Evolutionary conservation across 495 filamentous ascomycete species (phyloP).

Genomic region (Penicillium alfredii): DNA sequence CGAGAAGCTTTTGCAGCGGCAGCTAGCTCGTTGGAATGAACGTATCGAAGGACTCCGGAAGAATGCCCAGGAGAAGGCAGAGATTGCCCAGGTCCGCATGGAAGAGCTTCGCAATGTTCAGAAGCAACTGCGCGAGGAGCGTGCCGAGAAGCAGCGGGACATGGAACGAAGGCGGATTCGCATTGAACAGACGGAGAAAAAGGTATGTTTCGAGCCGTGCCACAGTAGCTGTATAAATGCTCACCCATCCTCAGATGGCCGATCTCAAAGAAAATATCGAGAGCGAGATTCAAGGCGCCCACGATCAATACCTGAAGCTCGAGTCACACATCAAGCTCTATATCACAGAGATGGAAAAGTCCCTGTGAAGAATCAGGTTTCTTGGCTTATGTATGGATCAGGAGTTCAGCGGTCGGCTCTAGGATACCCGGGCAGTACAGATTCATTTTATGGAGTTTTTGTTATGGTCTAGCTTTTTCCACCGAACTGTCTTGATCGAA

Average conservation of each 20-base stretch:
- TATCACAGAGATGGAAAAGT: conserved; percentile 98
- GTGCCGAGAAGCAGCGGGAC: conserved; percentile 75
- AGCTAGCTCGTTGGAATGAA: conserved; percentile 75
- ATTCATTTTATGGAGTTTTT: conserved; percentile 23
- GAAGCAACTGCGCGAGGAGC: conserved; percentile 74
- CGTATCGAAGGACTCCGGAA: conserved; percentile 74
- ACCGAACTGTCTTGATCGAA: conserved; percentile 33
- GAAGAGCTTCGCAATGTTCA: conserved; percentile 80
- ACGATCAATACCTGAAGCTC: conserved; percentile 92
- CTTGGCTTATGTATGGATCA: conserved; percentile 22
- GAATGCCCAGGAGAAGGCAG: conserved; percentile 72
- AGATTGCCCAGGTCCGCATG: conserved; percentile 77
- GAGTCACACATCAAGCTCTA: conserved; percentile 96
- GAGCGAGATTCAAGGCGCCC: conserved; percentile 76
- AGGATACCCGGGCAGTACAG: conserved; percentile 40
- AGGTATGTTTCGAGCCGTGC: conserved; percentile 50
- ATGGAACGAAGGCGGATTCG: conserved; percentile 85
- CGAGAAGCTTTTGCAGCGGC: conserved; percentile 75
- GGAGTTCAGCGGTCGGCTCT: conserved; percentile 37
- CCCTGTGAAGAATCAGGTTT: conserved; percentile 46
- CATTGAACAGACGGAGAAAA: conserved; percentile 98
- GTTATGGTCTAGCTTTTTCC: conserved; percentile 12
- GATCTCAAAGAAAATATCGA: conserved; percentile 97
- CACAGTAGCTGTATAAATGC: not conserved
- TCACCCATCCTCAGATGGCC: conserved; percentile 62